Conservation (phyloP, 169 alveolate species). For the Cryptosporidium canis region DNA sequence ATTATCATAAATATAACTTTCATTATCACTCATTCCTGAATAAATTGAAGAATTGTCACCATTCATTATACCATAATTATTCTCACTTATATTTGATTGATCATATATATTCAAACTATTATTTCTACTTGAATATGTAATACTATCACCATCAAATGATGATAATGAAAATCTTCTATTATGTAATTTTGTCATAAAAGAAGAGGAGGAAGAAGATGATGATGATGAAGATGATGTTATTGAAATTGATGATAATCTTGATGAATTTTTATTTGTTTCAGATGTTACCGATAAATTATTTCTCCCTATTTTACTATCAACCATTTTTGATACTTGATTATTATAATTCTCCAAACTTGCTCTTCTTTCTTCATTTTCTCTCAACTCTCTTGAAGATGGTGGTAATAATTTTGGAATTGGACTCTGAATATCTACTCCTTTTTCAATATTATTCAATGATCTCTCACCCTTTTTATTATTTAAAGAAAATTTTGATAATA, state of each 20-base stretch:
- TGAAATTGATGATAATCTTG: constrained; percentile 24
- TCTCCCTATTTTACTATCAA: background rate
- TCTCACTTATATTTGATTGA: background rate
- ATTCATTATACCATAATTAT: background rate
- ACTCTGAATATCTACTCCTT: background rate
- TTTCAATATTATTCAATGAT: background rate
- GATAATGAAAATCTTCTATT: constrained; percentile 60
- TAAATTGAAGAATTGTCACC: background rate
- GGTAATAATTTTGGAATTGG: constrained; percentile 52
- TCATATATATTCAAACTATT: background rate
- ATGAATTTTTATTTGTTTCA: background rate
- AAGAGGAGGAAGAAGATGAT: background rate
- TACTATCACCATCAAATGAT: constrained; percentile 38
- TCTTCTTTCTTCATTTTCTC: constrained; percentile 8
- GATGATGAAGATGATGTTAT: constrained; percentile 19
- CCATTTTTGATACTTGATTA: background rate
- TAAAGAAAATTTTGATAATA: constrained; percentile 20
- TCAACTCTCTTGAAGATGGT: constrained; percentile 43
- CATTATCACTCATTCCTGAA: background rate
- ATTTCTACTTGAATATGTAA: constrained; percentile 5
- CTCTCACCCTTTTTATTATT: constrained; percentile 3
- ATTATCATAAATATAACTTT: constrained; percentile 21
- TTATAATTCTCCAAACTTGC: background rate
- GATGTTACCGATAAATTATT: background rate
- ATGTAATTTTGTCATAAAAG: constrained; percentile 55